These are phyloP conservation scores for Acaromyces ingoldii DNA, from an alignment of 1,284 basidiomycete genomes.

Conservation along the genomic window DNA sequence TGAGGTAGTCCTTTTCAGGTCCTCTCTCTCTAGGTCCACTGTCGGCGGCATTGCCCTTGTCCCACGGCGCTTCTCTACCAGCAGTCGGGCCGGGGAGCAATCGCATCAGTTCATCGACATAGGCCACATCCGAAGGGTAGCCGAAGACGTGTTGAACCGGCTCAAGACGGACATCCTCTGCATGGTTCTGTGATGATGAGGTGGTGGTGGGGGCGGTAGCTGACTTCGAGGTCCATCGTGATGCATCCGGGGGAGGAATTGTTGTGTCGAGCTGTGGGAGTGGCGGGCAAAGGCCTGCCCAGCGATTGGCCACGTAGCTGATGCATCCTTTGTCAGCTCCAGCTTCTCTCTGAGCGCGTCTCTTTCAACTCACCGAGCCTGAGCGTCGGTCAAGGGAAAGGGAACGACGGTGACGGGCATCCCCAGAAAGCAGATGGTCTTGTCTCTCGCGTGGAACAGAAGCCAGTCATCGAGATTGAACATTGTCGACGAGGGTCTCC, in stretches of 20 bases:
- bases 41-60: constrained; percentile 4
- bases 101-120: constrained; percentile 27
- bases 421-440: constrained; percentile 31
- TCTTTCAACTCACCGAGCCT: constrained; percentile 23
- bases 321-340: not conserved
- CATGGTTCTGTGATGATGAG: no score
- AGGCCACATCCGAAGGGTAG: constrained; percentile 22
- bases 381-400: constrained; percentile 41
- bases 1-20: constrained; percentile 8
- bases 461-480: constrained; percentile 45
- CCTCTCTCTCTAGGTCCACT: constrained; percentile 5
- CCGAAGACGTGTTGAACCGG: not conserved
- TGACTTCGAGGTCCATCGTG: constrained; percentile 18
- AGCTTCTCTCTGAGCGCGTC: not conserved
- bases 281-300: constrained; percentile 9
- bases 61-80: constrained; percentile 8
- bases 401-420: constrained; percentile 41
- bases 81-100: constrained; percentile 4
- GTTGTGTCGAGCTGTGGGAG: constrained; percentile 20
- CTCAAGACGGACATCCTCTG: not conserved
- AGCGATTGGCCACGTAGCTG: constrained; percentile 12
- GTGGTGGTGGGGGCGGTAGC: no score
- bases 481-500: constrained; percentile 12
- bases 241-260: constrained; percentile 17
- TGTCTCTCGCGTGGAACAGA: constrained; percentile 35